Evolutionary conservation across 169 alveolate genomes (phyloP).

Genomic region (Eimeria necatrix): DNA sequence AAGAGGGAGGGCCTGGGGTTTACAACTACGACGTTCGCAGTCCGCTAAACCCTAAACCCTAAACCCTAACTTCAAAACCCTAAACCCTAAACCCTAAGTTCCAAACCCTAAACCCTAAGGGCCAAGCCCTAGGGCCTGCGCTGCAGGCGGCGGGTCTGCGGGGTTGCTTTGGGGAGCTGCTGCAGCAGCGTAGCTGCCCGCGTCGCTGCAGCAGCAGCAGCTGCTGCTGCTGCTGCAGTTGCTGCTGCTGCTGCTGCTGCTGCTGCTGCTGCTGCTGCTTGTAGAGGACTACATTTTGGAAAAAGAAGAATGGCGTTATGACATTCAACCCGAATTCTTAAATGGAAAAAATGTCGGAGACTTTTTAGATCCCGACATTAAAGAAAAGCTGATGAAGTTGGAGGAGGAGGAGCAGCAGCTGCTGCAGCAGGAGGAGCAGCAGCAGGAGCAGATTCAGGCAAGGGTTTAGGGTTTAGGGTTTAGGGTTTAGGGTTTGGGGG

Average conservation of each 20-base stretch:
- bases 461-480: background rate
- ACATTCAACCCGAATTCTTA: conserved; percentile 98
- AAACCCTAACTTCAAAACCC: no score
- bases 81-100: no score
- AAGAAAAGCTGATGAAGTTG: conserved; percentile 95
- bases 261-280: conserved; percentile 69
- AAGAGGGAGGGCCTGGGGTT: conserved; percentile 99
- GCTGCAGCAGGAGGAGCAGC: conserved; percentile 73
- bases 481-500: no score
- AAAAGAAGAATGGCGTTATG: conserved; percentile 97
- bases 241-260: conserved; percentile 64
- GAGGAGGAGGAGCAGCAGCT: conserved; percentile 98
- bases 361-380: conserved; percentile 98
- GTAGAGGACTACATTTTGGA: conserved; percentile 93
- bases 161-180: background rate
- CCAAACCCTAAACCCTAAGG: no score
- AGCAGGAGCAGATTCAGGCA: conserved; percentile 26
- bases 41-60: conserved; percentile 62
- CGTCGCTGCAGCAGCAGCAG: background rate
- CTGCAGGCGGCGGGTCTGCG: background rate
- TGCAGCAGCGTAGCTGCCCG: background rate
- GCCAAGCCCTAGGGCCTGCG: background rate
- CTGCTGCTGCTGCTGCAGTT: no score
- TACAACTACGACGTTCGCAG: conserved; percentile 94
- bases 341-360: conserved; percentile 99